Evolutionary conservation across 352 stramenopile genomes (phyloP).

Genomic region (Pythium phragmiticola): DNA sequence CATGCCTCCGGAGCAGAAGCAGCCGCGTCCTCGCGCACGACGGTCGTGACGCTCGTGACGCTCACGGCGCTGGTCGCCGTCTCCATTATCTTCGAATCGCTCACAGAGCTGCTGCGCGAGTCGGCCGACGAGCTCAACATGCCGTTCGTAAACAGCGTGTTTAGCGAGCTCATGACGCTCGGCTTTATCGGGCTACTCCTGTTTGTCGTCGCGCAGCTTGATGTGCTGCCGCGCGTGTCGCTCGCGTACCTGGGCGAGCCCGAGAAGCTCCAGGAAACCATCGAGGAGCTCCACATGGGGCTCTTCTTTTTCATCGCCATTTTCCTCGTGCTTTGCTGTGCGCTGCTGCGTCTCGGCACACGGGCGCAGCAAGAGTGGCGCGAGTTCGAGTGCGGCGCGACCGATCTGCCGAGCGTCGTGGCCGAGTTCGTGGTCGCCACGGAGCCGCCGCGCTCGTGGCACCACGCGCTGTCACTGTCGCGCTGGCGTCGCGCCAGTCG

Average conservation of each 20-base stretch:
- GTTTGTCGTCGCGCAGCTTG: constrained; percentile 47
- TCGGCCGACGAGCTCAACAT: constrained; percentile 29
- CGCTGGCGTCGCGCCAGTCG: constrained; percentile 35
- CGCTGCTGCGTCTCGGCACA: constrained; percentile 60
- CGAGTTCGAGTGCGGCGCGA: constrained; percentile 61
- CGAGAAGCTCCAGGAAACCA: constrained; percentile 63
- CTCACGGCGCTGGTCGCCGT: constrained; percentile 15
- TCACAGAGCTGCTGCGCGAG: constrained; percentile 27
- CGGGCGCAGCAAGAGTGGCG: constrained; percentile 66
- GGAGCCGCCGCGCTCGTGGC: constrained; percentile 40
- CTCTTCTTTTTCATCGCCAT: constrained; percentile 85
- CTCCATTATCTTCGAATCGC: constrained; percentile 24
- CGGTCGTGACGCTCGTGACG: constrained; percentile 7
- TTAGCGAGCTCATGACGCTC: constrained; percentile 29
- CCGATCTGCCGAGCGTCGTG: constrained; percentile 52
- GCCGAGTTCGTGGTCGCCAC: constrained; percentile 60
- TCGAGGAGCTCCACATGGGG: constrained; percentile 76
- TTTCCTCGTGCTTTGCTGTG: constrained; percentile 69
- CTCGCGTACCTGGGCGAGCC: constrained; percentile 37
- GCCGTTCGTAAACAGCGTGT: constrained; percentile 33
- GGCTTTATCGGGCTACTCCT: constrained; percentile 23
- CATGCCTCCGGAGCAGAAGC: neutral
- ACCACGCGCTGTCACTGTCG: constrained; percentile 35
- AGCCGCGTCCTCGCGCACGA: neutral
- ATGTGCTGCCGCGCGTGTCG: constrained; percentile 51